These are phyloP conservation scores for Lupinus albus DNA, from an alignment of 306 rosid genomes.

Conservation along the genomic window DNA sequence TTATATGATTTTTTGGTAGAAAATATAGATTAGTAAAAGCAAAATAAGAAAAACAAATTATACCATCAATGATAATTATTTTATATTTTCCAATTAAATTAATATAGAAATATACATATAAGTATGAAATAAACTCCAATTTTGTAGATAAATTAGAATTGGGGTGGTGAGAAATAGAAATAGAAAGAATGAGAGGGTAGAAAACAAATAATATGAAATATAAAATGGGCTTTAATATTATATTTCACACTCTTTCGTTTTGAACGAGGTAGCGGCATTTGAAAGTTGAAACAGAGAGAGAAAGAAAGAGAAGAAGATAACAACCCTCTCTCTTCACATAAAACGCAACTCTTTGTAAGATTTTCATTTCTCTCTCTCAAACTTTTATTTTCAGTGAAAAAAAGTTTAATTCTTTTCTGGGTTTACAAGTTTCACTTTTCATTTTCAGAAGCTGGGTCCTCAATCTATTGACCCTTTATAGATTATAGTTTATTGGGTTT, in stretches of 20 bases:
- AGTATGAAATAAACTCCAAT: too few relatives aligned
- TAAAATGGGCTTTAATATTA: not conserved
- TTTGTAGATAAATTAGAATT: too few relatives aligned
- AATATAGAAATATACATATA: too few relatives aligned
- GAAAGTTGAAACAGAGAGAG: constrained; percentile 6
- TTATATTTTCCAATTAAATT: too few relatives aligned
- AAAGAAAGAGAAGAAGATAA: constrained; percentile 38
- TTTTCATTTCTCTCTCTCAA: constrained; percentile 22
- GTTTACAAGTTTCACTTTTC: constrained; percentile 25
- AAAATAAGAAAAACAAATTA: too few relatives aligned
- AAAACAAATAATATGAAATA: too few relatives aligned
- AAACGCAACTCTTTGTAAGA: constrained; percentile 30
- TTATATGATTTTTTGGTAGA: too few relatives aligned
- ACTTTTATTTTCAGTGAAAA: constrained; percentile 1
- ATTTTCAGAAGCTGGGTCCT: constrained; percentile 39
- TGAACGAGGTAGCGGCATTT: not conserved
- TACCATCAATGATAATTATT: too few relatives aligned
- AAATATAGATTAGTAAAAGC: too few relatives aligned
- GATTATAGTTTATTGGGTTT: not conserved
- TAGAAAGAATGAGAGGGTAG: too few relatives aligned
- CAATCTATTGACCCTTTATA: constrained; percentile 5
- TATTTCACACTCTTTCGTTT: not conserved
- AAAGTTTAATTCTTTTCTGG: constrained; percentile 9
- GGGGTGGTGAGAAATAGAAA: too few relatives aligned
- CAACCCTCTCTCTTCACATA: constrained; percentile 44